Conservation (phyloP, 306 rosid species). For the Rosa rugosa region DNA sequence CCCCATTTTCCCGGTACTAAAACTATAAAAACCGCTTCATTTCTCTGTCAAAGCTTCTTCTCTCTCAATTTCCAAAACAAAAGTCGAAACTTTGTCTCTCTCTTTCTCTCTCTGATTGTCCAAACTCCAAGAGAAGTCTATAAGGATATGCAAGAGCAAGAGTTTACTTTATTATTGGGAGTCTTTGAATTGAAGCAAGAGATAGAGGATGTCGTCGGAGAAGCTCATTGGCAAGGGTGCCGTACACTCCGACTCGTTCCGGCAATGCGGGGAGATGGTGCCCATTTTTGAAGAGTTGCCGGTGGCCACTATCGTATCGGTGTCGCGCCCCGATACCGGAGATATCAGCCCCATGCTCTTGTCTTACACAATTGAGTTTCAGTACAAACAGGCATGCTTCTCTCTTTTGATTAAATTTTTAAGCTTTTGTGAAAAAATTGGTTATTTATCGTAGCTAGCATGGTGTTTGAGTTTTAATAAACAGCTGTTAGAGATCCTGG, state of each 20-base stretch:
- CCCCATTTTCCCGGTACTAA: slow-evolving; percentile 12
- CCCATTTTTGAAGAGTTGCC: slow-evolving; percentile 78
- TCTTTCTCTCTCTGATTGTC: not conserved
- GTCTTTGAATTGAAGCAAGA: not conserved
- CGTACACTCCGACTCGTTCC: slow-evolving; percentile 36
- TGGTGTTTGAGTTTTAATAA: not conserved
- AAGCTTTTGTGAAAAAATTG: not conserved
- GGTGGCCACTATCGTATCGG: slow-evolving; percentile 58
- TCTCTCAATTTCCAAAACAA: not conserved
- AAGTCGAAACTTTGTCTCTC: not conserved
- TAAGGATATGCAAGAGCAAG: slow-evolving; percentile 17
- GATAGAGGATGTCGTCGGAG: slow-evolving; percentile 56
- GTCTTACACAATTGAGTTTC: slow-evolving; percentile 74
- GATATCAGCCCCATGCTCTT: slow-evolving; percentile 81
- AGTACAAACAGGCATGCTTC: slow-evolving; percentile 76
- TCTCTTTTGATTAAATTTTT: not conserved
- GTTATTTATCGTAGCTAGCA: not conserved
- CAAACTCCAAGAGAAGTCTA: not conserved
- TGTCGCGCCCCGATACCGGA: slow-evolving; percentile 73
- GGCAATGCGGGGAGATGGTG: slow-evolving; percentile 40
- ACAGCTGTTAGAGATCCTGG: no score
- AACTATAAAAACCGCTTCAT: slow-evolving; percentile 38
- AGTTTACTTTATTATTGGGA: not conserved
- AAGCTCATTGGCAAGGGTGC: slow-evolving; percentile 43
- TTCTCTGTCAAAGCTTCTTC: slow-evolving; percentile 7